Percentiles rank a stretch among this genome's conserved stretches.
phyloP scores from a whole-genome alignment of 768 basidiomycete genomes.

The Neoboletus brunneissimus region DNA sequence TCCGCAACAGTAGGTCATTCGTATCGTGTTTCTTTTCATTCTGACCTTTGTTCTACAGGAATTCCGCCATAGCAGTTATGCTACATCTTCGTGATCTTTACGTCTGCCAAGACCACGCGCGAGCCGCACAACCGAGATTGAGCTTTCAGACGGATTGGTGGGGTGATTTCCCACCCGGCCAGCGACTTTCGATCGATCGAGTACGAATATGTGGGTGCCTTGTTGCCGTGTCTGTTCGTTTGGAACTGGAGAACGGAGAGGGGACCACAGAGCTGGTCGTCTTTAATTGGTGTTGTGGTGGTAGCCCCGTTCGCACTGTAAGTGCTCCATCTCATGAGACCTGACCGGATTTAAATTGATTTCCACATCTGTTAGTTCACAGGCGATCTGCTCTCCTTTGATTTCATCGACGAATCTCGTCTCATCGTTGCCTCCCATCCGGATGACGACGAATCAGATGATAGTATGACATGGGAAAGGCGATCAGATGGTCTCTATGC shows the following conservation, averaged over 20 bases:
- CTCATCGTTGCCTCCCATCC: constrained; percentile 29
- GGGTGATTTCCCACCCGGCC: constrained; percentile 31
- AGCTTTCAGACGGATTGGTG: constrained; percentile 35
- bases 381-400: constrained; percentile 32
- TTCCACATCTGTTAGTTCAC: constrained; percentile 17
- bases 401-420: constrained; percentile 27
- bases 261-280: constrained; percentile 31
- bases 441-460: constrained; percentile 33
- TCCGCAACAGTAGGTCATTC: constrained; percentile 23
- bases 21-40: neutral
- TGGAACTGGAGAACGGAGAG: constrained; percentile 33
- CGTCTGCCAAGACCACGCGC: constrained; percentile 53
- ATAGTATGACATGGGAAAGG: constrained; percentile 29
- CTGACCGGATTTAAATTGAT: neutral
- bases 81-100: constrained; percentile 55
- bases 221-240: constrained; percentile 26
- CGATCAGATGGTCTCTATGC: constrained; percentile 32
- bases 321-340: neutral
- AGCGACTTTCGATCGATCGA: constrained; percentile 31
- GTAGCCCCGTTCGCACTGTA: constrained; percentile 28
- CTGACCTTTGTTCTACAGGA: constrained; percentile 15
- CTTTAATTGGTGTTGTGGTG: constrained; percentile 31
- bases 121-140: constrained; percentile 32
- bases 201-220: constrained; percentile 28
- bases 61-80: constrained; percentile 23